phyloP scores from a whole-genome alignment of 176 grass and related monocot species.

The Phragmites australis region DNA sequence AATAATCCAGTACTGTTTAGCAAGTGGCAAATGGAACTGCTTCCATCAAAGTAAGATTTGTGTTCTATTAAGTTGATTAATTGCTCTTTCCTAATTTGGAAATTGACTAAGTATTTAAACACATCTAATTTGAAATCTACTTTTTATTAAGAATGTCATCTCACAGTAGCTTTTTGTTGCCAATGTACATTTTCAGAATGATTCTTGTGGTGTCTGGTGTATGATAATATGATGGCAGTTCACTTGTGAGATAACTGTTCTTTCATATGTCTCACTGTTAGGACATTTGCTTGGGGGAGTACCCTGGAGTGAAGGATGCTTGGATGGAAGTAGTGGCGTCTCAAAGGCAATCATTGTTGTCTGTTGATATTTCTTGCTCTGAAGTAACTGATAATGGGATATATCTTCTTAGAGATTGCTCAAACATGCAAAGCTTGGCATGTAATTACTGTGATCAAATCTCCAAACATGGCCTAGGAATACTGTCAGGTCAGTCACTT shows the following conservation, averaged over 20 bases:
- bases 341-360: constrained; percentile 82
- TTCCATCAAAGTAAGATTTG: constrained; percentile 13
- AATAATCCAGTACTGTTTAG: neutral
- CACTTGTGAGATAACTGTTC: neutral
- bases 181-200: neutral
- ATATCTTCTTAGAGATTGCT: constrained; percentile 65
- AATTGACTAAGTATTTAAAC: neutral
- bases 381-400: constrained; percentile 79
- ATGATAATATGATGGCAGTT: neutral
- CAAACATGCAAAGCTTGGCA: constrained; percentile 63
- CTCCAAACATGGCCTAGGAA: constrained; percentile 57
- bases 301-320: constrained; percentile 87
- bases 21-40: neutral
- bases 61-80: neutral
- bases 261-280: constrained; percentile 28
- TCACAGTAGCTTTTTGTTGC: constrained; percentile 16
- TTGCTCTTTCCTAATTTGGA: neutral
- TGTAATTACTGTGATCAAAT: constrained; percentile 94
- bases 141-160: neutral
- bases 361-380: constrained; percentile 86
- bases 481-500: constrained; percentile 64
- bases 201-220: neutral
- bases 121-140: neutral
- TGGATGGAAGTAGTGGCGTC: constrained; percentile 89
- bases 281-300: constrained; percentile 81